Conservation (phyloP, 176 grass and related monocot genomes). For the Hsuehochloa calcarea region DNA sequence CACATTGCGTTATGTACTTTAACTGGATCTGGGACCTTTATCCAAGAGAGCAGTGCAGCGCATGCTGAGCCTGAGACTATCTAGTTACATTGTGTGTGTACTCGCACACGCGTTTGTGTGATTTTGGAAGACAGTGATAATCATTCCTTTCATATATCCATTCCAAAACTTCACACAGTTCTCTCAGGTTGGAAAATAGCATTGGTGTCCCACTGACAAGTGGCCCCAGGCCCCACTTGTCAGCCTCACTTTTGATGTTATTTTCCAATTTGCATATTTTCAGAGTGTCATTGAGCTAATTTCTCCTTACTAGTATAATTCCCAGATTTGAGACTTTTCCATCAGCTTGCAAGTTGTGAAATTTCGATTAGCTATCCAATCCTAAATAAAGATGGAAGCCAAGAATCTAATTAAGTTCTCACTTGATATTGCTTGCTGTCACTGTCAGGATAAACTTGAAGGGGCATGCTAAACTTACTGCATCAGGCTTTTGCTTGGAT, state of each 20-base stretch:
- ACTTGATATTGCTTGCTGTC: constrained; percentile 28
- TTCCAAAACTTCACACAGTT: not conserved
- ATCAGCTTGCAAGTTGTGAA: not conserved
- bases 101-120: not conserved
- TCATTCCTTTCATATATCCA: not conserved
- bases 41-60: not conserved
- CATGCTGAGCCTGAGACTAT: constrained; percentile 3
- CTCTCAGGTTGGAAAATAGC: not conserved
- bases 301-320: constrained; percentile 21
- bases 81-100: not conserved
- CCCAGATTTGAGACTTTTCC: not conserved
- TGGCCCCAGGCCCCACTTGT: not conserved
- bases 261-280: constrained; percentile 18
- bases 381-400: not conserved
- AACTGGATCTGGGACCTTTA: not conserved
- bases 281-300: not conserved
- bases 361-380: not conserved
- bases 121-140: not conserved
- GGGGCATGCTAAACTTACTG: constrained; percentile 56
- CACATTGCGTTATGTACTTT: constrained; percentile 16
- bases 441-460: constrained; percentile 87
- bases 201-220: not conserved
- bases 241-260: not conserved
- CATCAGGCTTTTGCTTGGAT: constrained; percentile 63
- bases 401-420: constrained; percentile 1